Percentiles rank a stretch among this genome's conserved stretches.
Conservation (phyloP, 768 basidiomycete species). For the Panaeolus papilionaceus region DNA sequence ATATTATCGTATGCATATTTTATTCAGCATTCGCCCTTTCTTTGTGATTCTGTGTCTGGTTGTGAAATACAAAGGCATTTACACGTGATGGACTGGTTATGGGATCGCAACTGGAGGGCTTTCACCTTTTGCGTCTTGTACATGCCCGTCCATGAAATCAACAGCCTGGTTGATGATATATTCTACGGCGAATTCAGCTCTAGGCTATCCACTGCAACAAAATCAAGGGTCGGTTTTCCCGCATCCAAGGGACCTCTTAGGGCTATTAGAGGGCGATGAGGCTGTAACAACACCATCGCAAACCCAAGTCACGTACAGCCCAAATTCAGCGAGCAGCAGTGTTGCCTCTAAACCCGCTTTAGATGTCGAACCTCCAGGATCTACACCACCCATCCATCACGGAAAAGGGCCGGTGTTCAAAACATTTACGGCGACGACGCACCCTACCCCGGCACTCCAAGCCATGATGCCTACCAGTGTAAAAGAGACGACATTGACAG, state of each 20-base stretch:
- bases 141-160: background rate
- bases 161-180: constrained; percentile 8
- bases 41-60: background rate
- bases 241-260: background rate
- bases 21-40: background rate
- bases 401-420: background rate
- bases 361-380: background rate
- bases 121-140: background rate
- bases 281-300: background rate
- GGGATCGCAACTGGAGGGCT: background rate
- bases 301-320: background rate
- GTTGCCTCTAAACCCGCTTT: background rate
- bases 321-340: background rate
- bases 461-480: background rate
- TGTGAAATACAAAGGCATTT: background rate
- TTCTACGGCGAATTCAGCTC: background rate
- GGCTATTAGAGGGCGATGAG: background rate
- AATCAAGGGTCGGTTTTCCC: background rate
- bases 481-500: constrained; percentile 6
- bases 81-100: background rate
- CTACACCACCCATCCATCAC: background rate
- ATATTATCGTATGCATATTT: constrained; percentile 7
- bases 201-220: constrained; percentile 1
- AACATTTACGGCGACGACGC: background rate
- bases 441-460: background rate